phyloP scores from a whole-genome alignment of 176 grass and related monocot genomes.

The bread wheat (Triticum aestivum) region DNA sequence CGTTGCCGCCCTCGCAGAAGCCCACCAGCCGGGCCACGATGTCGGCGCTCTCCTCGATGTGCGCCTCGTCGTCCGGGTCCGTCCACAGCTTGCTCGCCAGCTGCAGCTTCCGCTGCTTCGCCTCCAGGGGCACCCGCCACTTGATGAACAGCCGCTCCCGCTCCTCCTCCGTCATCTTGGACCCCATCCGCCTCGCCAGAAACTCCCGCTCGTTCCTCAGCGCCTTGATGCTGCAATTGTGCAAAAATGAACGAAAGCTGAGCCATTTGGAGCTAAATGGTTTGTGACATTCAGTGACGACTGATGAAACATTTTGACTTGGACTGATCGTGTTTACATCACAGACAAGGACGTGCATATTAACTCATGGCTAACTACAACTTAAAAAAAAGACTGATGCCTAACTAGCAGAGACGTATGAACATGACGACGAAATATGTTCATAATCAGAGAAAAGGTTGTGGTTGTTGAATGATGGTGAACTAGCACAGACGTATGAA shows the following conservation, averaged over 20 bases:
- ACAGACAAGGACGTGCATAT: neutral
- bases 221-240: constrained; percentile 60
- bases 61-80: constrained; percentile 51
- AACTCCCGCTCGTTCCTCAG: constrained; percentile 84
- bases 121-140: constrained; percentile 72
- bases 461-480: neutral
- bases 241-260: neutral
- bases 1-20: constrained; percentile 85
- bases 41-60: constrained; percentile 74
- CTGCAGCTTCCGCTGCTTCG: constrained; percentile 92
- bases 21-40: constrained; percentile 91
- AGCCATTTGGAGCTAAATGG: no score
- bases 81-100: constrained; percentile 80
- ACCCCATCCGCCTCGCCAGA: constrained; percentile 70
- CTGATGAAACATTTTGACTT: neutral
- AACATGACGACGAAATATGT: neutral
- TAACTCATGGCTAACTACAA: no score
- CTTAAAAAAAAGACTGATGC: no score
- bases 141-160: constrained; percentile 70
- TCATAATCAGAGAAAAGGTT: neutral
- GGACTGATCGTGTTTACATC: neutral
- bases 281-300: neutral
- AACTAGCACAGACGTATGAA: neutral
- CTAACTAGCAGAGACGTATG: neutral
- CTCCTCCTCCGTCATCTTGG: constrained; percentile 76